A percentile compares a stretch with the other conserved stretches of the same genome.
These are phyloP conservation scores for Chaetomiaceae sp. DNA, from an alignment of 2,329 filamentous ascomycete genomes.

Conservation along the genomic window DNA sequence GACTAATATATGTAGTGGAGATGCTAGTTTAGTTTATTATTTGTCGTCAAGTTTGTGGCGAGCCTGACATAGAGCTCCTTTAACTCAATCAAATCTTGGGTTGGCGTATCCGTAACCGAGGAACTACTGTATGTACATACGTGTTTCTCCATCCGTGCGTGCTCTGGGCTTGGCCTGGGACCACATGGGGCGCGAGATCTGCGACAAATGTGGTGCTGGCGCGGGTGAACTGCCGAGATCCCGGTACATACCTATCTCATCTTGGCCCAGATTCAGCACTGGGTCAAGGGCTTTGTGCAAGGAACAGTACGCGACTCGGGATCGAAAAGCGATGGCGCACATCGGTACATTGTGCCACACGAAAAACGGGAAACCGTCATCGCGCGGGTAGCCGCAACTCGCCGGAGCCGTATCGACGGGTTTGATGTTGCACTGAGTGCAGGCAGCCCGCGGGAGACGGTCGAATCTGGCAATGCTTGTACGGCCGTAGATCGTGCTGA, in stretches of 20 bases:
- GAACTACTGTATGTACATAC: too few relatives aligned
- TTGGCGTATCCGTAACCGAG: too few relatives aligned
- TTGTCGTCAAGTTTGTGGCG: too few relatives aligned
- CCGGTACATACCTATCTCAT: neutral
- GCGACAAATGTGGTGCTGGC: conserved; percentile 13
- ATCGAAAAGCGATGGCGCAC: conserved; percentile 4
- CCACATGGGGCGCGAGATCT: conserved; percentile 3
- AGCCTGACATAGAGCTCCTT: too few relatives aligned
- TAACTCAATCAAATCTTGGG: too few relatives aligned
- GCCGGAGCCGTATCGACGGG: conserved; percentile 22
- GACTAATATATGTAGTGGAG: too few relatives aligned
- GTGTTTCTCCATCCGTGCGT: neutral
- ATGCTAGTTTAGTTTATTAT: too few relatives aligned
- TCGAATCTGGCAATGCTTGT: conserved; percentile 19
- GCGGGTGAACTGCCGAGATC: conserved; percentile 21
- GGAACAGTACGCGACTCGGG: conserved; percentile 11
- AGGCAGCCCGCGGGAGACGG: conserved; percentile 13
- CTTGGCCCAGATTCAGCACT: conserved; percentile 13
- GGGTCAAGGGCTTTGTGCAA: conserved; percentile 8
- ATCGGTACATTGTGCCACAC: neutral
- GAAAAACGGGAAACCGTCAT: neutral
- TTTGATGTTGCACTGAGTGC: conserved; percentile 9
- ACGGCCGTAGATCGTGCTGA: conserved; percentile 23
- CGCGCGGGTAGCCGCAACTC: conserved; percentile 11
- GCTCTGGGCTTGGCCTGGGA: neutral